A percentile compares a stretch with the other conserved stretches of the same genome.
Conservation (phyloP, 768 basidiomycete genomes). For the Zangia roseola region DNA sequence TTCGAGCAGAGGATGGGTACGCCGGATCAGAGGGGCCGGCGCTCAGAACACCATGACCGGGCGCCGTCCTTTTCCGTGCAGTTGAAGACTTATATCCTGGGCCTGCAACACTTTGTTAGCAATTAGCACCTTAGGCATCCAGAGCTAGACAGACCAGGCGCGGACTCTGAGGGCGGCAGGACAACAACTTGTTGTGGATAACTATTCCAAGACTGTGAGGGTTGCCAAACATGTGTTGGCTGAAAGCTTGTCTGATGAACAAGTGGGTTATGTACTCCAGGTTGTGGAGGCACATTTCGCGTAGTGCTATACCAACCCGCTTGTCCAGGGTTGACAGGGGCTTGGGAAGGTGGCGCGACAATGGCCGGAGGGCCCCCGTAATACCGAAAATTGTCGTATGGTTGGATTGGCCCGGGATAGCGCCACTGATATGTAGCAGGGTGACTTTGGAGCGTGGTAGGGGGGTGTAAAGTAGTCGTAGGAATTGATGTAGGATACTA, state of each 20-base stretch:
- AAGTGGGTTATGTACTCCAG: neutral
- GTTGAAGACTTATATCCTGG: conserved; percentile 3
- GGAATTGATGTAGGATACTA: conserved; percentile 11
- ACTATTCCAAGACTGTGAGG: conserved; percentile 7
- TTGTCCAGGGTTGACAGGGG: conserved; percentile 5
- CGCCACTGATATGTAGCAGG: neutral
- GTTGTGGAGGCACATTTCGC: conserved; percentile 10
- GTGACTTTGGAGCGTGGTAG: conserved; percentile 6
- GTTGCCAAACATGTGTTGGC: conserved; percentile 6
- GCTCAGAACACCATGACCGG: neutral
- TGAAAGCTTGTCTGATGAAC: conserved; percentile 5
- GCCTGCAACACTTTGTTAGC: neutral
- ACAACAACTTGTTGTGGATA: conserved; percentile 4
- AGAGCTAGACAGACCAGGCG: conserved; percentile 10
- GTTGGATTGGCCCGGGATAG: neutral
- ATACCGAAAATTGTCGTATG: conserved; percentile 1
- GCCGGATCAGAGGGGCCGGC: neutral
- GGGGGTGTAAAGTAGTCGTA: neutral
- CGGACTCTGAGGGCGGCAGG: neutral
- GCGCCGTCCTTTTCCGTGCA: neutral
- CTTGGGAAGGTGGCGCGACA: neutral
- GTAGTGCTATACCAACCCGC: conserved; percentile 8
- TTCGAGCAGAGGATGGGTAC: conserved; percentile 2
- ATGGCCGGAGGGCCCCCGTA: conserved; percentile 1
- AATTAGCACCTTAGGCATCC: neutral